Percentiles rank a stretch among this genome's conserved stretches.
These are phyloP conservation scores for Fraxinus anomala DNA, from an alignment of 257 asterid genomes.

Conservation along the genomic window DNA sequence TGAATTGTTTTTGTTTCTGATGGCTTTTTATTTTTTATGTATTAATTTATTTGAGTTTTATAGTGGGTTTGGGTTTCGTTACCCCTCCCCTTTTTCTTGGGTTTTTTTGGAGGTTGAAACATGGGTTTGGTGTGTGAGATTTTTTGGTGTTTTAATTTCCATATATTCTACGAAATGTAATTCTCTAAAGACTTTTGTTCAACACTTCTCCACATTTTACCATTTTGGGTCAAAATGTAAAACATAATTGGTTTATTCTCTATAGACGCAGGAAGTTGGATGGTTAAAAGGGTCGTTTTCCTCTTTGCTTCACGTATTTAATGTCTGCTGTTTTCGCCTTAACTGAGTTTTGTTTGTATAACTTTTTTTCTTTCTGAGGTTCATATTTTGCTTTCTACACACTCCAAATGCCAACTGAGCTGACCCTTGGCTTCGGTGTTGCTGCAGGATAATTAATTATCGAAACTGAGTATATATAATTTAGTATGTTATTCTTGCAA, in stretches of 20 bases:
- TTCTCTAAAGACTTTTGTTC: neutral
- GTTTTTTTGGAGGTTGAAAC: neutral
- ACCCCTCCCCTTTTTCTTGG: neutral
- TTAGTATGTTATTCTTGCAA: neutral
- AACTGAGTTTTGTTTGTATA: too few relatives aligned
- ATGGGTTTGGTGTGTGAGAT: neutral
- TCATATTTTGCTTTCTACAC: neutral
- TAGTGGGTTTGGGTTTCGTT: neutral
- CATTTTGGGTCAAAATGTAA: neutral
- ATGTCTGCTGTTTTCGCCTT: neutral
- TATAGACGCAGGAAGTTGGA: neutral
- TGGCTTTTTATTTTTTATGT: neutral
- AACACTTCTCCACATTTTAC: neutral
- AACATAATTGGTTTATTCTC: neutral
- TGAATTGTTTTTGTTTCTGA: neutral
- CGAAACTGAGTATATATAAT: constrained; percentile 6
- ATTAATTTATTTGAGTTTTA: neutral
- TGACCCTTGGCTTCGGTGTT: neutral
- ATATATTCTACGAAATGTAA: neutral
- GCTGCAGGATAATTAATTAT: constrained; percentile 10
- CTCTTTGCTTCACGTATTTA: too few relatives aligned
- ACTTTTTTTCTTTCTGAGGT: neutral
- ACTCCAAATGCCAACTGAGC: neutral
- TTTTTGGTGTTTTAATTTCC: too few relatives aligned
- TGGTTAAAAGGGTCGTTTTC: too few relatives aligned